Base-by-base conservation (phyloP, 805 yeast species). In the Wickerhamomyces sydowiorum region DNA sequence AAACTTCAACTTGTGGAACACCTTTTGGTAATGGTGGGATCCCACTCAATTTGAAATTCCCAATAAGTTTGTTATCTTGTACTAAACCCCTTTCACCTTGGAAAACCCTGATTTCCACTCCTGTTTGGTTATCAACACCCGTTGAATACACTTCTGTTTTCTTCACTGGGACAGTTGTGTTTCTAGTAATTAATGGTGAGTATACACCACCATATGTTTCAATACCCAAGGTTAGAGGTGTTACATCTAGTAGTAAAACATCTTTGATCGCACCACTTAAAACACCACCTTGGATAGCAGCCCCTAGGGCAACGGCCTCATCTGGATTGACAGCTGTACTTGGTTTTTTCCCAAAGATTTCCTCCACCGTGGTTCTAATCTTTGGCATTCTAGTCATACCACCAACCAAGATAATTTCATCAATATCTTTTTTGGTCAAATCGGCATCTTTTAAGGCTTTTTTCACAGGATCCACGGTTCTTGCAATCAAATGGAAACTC, bases 321-420 rank as follows among this genome's bases (percentile, higher is more conserved):
- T 86, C 95, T n/a, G 95, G 95, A 59, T 86, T 86, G 12, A 86
- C 86, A 17, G 78, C 74, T 34, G 83, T 78, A 40, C 80, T 82
- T 31, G 91, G 90, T 46, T 73, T 69, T 57, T 75, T 80, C 27
- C 73, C 70, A 57, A 86, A 84, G 14, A 81, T 49, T 9, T 67
- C 66, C 47, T 70, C 73, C 18, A 86, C 91, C 7, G 79, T 69
- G 30, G 70, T 71, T 46, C 88, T 67, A 45, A 86, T 78, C 62
- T 78, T 80, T 42, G 95, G 95, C 95, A 86, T 86, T 62, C 95
- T 70, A 4, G 95, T 85, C 95, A 86, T 86, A 49, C 95, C 95
- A 44, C 95, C 95, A 31, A 86, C 95, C 34, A 86, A 59, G 35
- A 86, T 76, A 24, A 86, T 78, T 59, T 86, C 89, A 56, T 85